Evolutionary conservation across 495 filamentous ascomycete species (phyloP).

Genomic region (Ascobolus immersus): DNA sequence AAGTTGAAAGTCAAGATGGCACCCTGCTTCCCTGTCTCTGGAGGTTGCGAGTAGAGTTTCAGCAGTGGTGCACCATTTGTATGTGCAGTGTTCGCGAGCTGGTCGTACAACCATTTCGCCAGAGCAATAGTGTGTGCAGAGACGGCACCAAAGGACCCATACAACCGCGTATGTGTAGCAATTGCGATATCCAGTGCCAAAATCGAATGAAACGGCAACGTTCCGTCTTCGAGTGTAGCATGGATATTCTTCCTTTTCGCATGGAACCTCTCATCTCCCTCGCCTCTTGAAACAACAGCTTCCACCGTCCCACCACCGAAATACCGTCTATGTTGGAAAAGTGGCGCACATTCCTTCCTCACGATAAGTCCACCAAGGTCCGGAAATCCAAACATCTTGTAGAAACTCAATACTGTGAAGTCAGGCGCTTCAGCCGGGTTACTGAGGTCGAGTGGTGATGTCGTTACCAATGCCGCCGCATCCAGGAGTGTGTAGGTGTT

Average conservation of each 20-base stretch:
- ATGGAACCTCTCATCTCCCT: slow-evolving; percentile 31
- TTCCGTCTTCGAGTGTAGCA: slow-evolving; percentile 69
- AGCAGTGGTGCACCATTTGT: slow-evolving; percentile 41
- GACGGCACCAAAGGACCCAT: slow-evolving; percentile 40
- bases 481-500: slow-evolving; percentile 55
- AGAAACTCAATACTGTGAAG: slow-evolving; percentile 73
- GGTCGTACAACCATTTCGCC: slow-evolving; percentile 29
- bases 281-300: slow-evolving; percentile 29
- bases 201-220: slow-evolving; percentile 68
- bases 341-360: slow-evolving; percentile 36
- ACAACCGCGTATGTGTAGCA: slow-evolving; percentile 39
- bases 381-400: slow-evolving; percentile 93
- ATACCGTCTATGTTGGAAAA: slow-evolving; percentile 42
- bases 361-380: slow-evolving; percentile 76
- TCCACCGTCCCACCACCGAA: slow-evolving; percentile 95
- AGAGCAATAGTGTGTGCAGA: slow-evolving; percentile 51
- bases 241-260: slow-evolving; percentile 46
- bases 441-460: slow-evolving; percentile 46
- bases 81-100: slow-evolving; percentile 35
- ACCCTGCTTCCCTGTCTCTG: slow-evolving; percentile 27
- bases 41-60: slow-evolving; percentile 30
- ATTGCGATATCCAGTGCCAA: slow-evolving; percentile 54
- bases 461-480: slow-evolving; percentile 62
- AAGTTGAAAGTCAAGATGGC: slow-evolving; percentile 72
- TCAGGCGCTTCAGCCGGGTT: slow-evolving; percentile 40